Percentiles rank a stretch among this genome's conserved stretches.
Evolutionary conservation across 257 asterid genomes (phyloP).

Genomic region (Leptodermis oblonga): DNA sequence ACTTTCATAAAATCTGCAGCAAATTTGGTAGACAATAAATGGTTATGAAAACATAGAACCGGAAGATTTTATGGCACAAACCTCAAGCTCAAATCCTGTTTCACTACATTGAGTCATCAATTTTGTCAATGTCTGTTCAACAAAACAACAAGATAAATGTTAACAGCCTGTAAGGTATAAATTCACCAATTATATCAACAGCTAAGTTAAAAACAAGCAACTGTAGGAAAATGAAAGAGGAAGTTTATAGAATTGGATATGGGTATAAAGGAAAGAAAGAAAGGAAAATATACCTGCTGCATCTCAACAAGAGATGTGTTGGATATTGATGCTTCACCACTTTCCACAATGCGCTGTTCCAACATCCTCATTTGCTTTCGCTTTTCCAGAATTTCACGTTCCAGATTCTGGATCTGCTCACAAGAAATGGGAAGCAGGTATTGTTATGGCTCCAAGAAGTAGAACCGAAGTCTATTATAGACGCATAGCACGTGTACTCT

Average conservation of each 20-base stretch:
- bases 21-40: background rate
- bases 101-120: slow-evolving; percentile 86
- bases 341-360: slow-evolving; percentile 81
- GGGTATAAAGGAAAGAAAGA: slow-evolving; percentile 10
- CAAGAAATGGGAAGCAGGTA: background rate
- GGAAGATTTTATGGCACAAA: slow-evolving; percentile 20
- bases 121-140: slow-evolving; percentile 61
- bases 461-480: background rate
- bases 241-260: background rate
- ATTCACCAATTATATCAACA: background rate
- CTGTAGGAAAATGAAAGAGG: slow-evolving; percentile 9
- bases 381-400: slow-evolving; percentile 82
- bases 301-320: slow-evolving; percentile 79
- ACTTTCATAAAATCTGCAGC: slow-evolving; percentile 8
- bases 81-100: slow-evolving; percentile 94
- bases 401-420: slow-evolving; percentile 74
- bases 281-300: slow-evolving; percentile 70
- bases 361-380: slow-evolving; percentile 69
- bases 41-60: background rate
- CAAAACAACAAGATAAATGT: background rate
- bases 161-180: background rate
- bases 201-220: slow-evolving; percentile 4
- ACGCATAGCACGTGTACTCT: background rate
- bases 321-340: slow-evolving; percentile 78
- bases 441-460: background rate